A percentile compares a stretch with the other conserved stretches of the same genome.
Conservation (phyloP, 108 stramenopile genomes). For the Skeletonema menzelii region DNA sequence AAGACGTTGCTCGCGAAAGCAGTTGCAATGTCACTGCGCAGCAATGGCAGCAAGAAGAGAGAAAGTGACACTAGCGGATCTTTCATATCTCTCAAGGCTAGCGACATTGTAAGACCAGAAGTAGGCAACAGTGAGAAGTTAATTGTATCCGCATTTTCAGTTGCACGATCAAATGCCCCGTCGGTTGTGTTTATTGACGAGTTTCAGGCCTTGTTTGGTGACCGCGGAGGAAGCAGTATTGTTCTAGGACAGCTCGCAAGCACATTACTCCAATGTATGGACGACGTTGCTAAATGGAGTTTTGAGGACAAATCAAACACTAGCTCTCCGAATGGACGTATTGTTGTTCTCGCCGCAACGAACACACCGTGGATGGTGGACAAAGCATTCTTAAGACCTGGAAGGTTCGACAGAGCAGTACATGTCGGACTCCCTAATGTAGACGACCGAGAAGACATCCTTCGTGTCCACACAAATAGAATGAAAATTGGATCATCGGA, state of each 20-base stretch:
- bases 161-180: slow-evolving; percentile 71
- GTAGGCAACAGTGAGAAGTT: slow-evolving; percentile 85
- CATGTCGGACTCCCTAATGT: slow-evolving; percentile 68
- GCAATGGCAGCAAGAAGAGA: background rate
- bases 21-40: slow-evolving; percentile 46
- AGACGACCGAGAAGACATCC: slow-evolving; percentile 63
- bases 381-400: slow-evolving; percentile 75
- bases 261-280: slow-evolving; percentile 78
- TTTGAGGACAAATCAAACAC: slow-evolving; percentile 24
- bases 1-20: slow-evolving; percentile 85
- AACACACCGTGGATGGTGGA: slow-evolving; percentile 87
- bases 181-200: slow-evolving; percentile 85
- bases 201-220: slow-evolving; percentile 82
- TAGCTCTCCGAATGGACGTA: slow-evolving; percentile 33
- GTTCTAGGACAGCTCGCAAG: slow-evolving; percentile 60
- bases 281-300: slow-evolving; percentile 74
- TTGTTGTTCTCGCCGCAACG: slow-evolving; percentile 77
- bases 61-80: slow-evolving; percentile 40
- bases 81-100: slow-evolving; percentile 75
- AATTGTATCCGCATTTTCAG: slow-evolving; percentile 70
- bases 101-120: slow-evolving; percentile 71
- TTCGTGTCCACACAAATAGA: slow-evolving; percentile 54
- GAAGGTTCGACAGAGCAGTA: slow-evolving; percentile 78
- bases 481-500: slow-evolving; percentile 53
- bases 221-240: slow-evolving; percentile 57